A percentile compares a stretch with the other conserved stretches of the same genome.
These are phyloP conservation scores for Pseudogymnoascus verrucosus DNA, from an alignment of 2,329 filamentous ascomycete genomes.

Conservation along the genomic window DNA sequence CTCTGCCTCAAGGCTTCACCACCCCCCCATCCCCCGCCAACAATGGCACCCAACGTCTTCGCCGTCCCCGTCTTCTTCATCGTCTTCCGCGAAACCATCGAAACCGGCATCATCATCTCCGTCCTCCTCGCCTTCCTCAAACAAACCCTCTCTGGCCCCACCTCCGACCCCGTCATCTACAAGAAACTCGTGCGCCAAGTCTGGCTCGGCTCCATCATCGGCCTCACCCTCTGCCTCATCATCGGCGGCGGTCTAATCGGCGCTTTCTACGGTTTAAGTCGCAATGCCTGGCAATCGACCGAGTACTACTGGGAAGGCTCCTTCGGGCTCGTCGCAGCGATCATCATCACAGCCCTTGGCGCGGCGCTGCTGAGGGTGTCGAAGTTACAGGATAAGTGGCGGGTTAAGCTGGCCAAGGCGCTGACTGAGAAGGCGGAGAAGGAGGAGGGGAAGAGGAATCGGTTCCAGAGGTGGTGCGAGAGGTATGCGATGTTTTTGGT, in stretches of 20 bases:
- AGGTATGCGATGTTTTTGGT: conserved; percentile 82
- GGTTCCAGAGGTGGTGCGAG: conserved; percentile 57
- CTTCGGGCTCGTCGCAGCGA: conserved; percentile 63
- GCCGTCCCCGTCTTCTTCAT: conserved; percentile 82
- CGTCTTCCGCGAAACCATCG: conserved; percentile 76
- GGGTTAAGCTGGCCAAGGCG: conserved; percentile 67
- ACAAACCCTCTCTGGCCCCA: conserved; percentile 61
- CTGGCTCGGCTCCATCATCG: conserved; percentile 47
- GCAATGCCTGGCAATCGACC: conserved; percentile 55
- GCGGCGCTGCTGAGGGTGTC: conserved; percentile 71
- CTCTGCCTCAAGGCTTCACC: too few species aligned
- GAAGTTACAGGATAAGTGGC: conserved; percentile 82
- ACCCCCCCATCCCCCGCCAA: neutral
- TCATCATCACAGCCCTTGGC: conserved; percentile 79
- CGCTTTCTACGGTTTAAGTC: conserved; percentile 58
- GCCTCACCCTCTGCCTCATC: conserved; percentile 48
- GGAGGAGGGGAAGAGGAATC: conserved; percentile 31
- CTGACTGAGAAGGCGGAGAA: conserved; percentile 45
- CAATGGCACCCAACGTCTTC: conserved; percentile 62
- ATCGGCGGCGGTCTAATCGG: conserved; percentile 55
- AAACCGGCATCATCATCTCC: conserved; percentile 77
- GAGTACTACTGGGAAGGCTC: conserved; percentile 77
- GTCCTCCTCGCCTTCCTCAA: conserved; percentile 82
- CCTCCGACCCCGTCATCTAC: conserved; percentile 51
- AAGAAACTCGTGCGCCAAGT: conserved; percentile 60